Percentiles rank a stretch among this genome's conserved stretches.
Evolutionary conservation across 495 filamentous ascomycete species (phyloP).

Genomic region (Hyphodiscus hymeniophilus): DNA sequence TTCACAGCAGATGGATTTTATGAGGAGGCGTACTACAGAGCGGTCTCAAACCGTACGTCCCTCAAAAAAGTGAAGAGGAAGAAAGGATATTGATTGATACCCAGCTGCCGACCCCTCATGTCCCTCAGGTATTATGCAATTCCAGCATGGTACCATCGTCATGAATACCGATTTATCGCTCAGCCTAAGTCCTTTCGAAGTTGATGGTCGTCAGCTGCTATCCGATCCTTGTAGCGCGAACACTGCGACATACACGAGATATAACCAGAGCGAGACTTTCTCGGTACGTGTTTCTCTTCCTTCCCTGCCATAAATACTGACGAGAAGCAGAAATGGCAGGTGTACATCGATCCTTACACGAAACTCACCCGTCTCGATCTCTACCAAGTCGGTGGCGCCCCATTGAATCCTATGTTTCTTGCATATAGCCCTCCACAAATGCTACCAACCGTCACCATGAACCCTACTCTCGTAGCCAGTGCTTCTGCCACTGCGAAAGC

Average conservation of each 20-base stretch:
- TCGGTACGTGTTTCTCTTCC: conserved; percentile 7
- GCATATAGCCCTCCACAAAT: conserved; percentile 62
- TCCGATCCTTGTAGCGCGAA: conserved; percentile 56
- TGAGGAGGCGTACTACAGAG: conserved; percentile 68
- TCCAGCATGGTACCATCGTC: conserved; percentile 55
- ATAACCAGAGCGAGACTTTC: conserved; percentile 52
- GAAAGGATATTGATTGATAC: conserved; percentile 10
- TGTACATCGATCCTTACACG: conserved; percentile 54
- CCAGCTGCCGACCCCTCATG: conserved; percentile 56
- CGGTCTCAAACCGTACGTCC: conserved; percentile 62
- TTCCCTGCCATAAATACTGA: neutral
- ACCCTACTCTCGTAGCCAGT: conserved; percentile 38
- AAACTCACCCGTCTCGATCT: conserved; percentile 58
- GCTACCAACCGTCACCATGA: conserved; percentile 64
- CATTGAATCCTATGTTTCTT: conserved; percentile 68
- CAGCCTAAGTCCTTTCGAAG: conserved; percentile 50
- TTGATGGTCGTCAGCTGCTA: conserved; percentile 64
- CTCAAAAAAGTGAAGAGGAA: neutral
- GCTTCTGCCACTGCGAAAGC: conserved; percentile 18
- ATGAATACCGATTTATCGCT: conserved; percentile 51
- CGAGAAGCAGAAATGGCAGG: conserved; percentile 46
- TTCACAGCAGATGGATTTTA: conserved; percentile 66
- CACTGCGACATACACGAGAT: conserved; percentile 54
- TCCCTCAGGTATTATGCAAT: conserved; percentile 65
- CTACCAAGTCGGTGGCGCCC: conserved; percentile 54